These are phyloP conservation scores for Camellia sinensis DNA, from an alignment of 148 eudicot species.

Conservation along the genomic window DNA sequence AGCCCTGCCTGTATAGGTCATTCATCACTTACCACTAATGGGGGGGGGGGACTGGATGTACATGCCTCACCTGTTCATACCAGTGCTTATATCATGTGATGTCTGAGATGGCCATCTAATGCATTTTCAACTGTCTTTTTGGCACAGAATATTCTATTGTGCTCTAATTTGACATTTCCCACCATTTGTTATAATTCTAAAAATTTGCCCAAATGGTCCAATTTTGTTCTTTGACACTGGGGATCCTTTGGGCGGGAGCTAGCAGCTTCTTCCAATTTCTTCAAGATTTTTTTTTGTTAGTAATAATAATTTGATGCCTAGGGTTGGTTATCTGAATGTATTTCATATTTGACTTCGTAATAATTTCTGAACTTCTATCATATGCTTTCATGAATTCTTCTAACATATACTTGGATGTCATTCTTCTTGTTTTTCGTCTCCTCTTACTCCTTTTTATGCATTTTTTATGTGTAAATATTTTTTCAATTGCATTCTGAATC, in stretches of 20 bases:
- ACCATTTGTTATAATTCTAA: neutral
- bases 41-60: neutral
- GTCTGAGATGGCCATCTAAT: neutral
- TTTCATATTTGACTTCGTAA: neutral
- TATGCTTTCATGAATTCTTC: neutral
- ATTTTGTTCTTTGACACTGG: neutral
- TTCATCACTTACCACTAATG: no score
- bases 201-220: neutral
- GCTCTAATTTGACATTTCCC: no score
- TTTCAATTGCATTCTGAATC: constrained; percentile 3
- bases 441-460: neutral
- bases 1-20: no score
- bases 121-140: neutral
- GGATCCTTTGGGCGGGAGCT: neutral
- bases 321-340: neutral
- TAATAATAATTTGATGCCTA: neutral
- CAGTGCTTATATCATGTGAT: neutral
- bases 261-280: neutral
- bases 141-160: no score
- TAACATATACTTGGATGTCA: neutral
- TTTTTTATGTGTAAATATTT: neutral
- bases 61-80: neutral
- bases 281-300: neutral
- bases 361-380: neutral
- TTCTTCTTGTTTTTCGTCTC: neutral